A percentile compares a stretch with the other conserved stretches of the same genome.
Evolutionary conservation across 371 early-diverging fungal genomes (phyloP).

Genomic region (Ecytonucleospora hepatopenaei): DNA sequence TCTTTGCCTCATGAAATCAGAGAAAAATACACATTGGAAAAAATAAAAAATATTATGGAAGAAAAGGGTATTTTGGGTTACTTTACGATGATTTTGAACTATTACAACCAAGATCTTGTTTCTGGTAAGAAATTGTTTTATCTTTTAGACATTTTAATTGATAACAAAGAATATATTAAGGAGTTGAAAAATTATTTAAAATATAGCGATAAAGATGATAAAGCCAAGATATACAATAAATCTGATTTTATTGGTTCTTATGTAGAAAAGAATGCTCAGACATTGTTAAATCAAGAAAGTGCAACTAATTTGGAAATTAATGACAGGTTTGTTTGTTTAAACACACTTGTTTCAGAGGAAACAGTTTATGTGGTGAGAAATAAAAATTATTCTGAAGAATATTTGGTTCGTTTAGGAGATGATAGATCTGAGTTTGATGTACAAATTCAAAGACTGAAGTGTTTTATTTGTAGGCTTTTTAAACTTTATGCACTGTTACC

Average conservation of each 20-base stretch:
- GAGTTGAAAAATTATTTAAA: conserved; percentile 87
- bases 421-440: conserved; percentile 93
- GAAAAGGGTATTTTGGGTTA: conserved; percentile 80
- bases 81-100: conserved; percentile 82
- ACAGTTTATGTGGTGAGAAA: conserved; percentile 76
- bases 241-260: conserved; percentile 49
- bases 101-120: conserved; percentile 82
- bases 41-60: conserved; percentile 55
- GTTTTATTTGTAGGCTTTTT: conserved; percentile 74
- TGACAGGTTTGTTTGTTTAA: conserved; percentile 79
- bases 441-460: conserved; percentile 77
- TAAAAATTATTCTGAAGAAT: conserved; percentile 83
- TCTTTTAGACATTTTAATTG: conserved; percentile 68
- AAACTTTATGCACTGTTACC: conserved; percentile 60
- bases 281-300: conserved; percentile 65
- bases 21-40: conserved; percentile 25
- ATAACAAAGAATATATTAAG: conserved; percentile 65
- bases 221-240: conserved; percentile 9
- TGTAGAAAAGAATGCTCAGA: conserved; percentile 41
- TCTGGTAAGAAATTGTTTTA: conserved; percentile 67
- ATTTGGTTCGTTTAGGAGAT: conserved; percentile 83
- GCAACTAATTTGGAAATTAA: conserved; percentile 79
- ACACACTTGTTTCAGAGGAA: conserved; percentile 82
- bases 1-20: background rate
- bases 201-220: conserved; percentile 61